These are phyloP conservation scores for Chlorella sp. DNA, from an alignment of 139 green algal genomes.

Conservation along the genomic window DNA sequence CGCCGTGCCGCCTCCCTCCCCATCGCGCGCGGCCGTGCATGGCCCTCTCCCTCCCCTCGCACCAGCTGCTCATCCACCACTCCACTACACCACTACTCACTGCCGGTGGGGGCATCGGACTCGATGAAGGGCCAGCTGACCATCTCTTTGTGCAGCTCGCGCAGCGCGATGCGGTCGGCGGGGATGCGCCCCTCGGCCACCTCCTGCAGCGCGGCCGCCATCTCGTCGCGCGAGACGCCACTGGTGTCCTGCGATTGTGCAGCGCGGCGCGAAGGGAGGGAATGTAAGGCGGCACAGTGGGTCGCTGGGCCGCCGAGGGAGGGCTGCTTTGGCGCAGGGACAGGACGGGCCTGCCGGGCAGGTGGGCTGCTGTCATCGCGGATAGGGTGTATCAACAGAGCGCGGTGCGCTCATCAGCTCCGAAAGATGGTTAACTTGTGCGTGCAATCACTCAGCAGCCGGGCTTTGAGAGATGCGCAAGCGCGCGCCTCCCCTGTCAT, in stretches of 20 bases:
- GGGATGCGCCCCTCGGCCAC: constrained; percentile 80
- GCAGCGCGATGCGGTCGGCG: constrained; percentile 83
- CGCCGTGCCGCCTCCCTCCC: not conserved
- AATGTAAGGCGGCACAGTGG: not conserved
- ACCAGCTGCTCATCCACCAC: not conserved
- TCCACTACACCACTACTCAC: not conserved
- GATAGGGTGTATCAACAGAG: constrained; percentile 20
- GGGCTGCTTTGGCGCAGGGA: not conserved
- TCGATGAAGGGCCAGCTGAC: constrained; percentile 68
- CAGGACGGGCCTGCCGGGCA: no score
- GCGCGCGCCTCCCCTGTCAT: no score
- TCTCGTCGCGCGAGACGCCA: constrained; percentile 86
- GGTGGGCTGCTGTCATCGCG: constrained; percentile 9
- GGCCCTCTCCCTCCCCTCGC: not conserved
- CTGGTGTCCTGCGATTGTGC: constrained; percentile 56
- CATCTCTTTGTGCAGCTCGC: constrained; percentile 82
- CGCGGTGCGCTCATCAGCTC: constrained; percentile 13
- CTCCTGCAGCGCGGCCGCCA: constrained; percentile 78
- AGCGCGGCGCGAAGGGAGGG: not conserved
- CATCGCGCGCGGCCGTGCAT: not conserved
- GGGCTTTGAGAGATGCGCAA: no score
- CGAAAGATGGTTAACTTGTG: constrained; percentile 34
- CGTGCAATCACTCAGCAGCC: constrained; percentile 13
- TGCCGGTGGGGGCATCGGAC: constrained; percentile 21
- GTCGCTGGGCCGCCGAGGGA: not conserved